Evolutionary conservation across 1,284 basidiomycete genomes (phyloP).

Genomic region (Pseudomicrostroma phylloplanum): DNA sequence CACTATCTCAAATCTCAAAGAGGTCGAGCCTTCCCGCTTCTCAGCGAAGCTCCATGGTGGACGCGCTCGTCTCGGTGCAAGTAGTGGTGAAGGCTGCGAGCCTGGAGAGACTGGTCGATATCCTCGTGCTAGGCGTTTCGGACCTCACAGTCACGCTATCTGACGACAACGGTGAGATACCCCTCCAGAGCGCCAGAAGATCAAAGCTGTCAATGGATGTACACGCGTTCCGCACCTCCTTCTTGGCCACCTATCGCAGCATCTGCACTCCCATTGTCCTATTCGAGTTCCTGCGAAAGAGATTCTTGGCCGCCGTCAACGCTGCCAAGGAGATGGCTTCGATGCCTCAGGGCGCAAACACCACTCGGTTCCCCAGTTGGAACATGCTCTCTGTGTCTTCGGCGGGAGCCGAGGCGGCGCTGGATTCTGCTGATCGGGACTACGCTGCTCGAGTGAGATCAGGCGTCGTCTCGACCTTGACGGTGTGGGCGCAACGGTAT

Average conservation of each 20-base stretch:
- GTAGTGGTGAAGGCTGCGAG: conserved; percentile 39
- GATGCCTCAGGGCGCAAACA: conserved; percentile 25
- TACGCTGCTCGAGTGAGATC: conserved; percentile 35
- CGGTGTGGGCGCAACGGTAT: conserved; percentile 38
- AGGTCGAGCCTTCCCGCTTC: conserved; percentile 40
- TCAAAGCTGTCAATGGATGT: conserved; percentile 36
- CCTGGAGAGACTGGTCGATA: conserved; percentile 41
- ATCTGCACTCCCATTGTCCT: conserved; percentile 34
- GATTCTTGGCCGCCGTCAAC: conserved; percentile 38
- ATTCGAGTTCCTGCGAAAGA: conserved; percentile 41
- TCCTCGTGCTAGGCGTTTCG: conserved; percentile 44
- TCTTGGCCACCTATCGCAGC: conserved; percentile 40
- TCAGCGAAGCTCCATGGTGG: conserved; percentile 40
- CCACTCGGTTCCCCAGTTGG: conserved; percentile 45
- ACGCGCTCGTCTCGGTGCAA: conserved; percentile 26
- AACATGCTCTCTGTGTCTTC: conserved; percentile 17
- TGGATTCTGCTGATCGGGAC: conserved; percentile 40
- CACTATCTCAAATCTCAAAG: conserved; percentile 35
- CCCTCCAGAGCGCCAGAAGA: conserved; percentile 16
- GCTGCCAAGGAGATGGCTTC: conserved; percentile 41
- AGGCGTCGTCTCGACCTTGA: conserved; percentile 33
- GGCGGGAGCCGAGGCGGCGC: conserved; percentile 14
- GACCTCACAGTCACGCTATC: conserved; percentile 27
- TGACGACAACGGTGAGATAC: conserved; percentile 20
- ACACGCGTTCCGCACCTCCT: conserved; percentile 30